Base-by-base conservation (phyloP, 2,329 filamentous ascomycete genomes). In the Epichloe sibirici region DNA sequence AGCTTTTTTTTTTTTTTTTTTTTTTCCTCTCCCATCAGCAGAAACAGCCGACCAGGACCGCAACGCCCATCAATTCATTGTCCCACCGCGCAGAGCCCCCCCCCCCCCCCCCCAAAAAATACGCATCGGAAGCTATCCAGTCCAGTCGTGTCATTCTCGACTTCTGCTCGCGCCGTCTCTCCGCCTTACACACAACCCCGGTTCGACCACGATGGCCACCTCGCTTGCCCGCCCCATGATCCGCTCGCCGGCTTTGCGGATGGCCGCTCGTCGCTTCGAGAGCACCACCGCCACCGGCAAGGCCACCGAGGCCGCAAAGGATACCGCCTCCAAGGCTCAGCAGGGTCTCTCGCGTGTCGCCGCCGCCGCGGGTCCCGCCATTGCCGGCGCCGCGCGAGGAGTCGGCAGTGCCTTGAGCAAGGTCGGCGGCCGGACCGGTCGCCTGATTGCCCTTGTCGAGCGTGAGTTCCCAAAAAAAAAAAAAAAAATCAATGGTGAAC, bases 311-410 rank as follows among this genome's bases (percentile, higher is more conserved):
- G 65, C 70, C 46, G 67, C 68, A 48, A 65, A 65, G 62, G 63
- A 69, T 21, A 59, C 67, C 42, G 66, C 71, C 52, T 57, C 59
- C 53, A 74, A 73, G 64, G 90, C 89, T 54, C 79, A 83, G 59
- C 78, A 95, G 73, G 89, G 90, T 58, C 81, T 96, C 52, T 88
- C 86, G 62, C 83, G 83, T 66, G 90, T 93, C 63, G 77, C 85
- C 58, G 83, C 86, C 62, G 83, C 88, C 51, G 90, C 90, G 62
- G 88, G 88, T 53, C 84, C 87, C 56, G 87, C 83, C 56, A 76
- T 94, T 62, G 77, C 79, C 61, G 83, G 81, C 66, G 88, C 86
- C 61, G 86, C 86, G 53, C 80, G 81, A 66, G 79, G 81, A 52
- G 72, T 85, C 59, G 73, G 76, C 60, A 79, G 73, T 65, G 82